phyloP scores from a whole-genome alignment of 257 asterid genomes.

The Cruciata laevipes region DNA sequence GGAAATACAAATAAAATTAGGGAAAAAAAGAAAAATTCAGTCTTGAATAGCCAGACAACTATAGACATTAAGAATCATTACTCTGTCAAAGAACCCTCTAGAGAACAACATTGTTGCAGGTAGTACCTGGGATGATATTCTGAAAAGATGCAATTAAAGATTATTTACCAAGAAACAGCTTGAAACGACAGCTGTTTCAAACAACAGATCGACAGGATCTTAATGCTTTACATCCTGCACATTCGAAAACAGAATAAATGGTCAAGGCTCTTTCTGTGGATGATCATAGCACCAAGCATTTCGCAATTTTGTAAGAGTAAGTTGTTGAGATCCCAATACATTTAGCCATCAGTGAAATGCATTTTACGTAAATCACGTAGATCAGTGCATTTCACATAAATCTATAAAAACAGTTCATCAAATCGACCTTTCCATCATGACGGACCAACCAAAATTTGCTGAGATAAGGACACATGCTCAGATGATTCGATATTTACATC shows the following conservation, averaged over 20 bases:
- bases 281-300: too few species aligned
- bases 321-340: conserved; percentile 31
- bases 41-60: too few species aligned
- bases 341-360: conserved; percentile 23
- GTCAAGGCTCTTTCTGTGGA: too few species aligned
- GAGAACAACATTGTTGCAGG: too few species aligned
- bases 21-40: too few species aligned
- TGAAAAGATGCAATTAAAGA: background rate
- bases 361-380: conserved; percentile 41
- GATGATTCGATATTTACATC: conserved; percentile 87
- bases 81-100: too few species aligned
- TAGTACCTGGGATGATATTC: too few species aligned
- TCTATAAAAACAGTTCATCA: background rate
- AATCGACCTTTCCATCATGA: conserved; percentile 63
- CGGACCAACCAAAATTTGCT: conserved; percentile 98
- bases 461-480: conserved; percentile 91
- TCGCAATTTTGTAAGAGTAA: background rate
- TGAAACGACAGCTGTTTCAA: conserved; percentile 79
- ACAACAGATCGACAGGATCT: conserved; percentile 84
- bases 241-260: background rate
- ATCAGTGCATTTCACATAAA: conserved; percentile 9
- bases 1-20: too few species aligned
- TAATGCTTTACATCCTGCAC: conserved; percentile 83
- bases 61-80: too few species aligned
- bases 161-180: conserved; percentile 90